Evolutionary conservation across 2,329 filamentous ascomycete species (phyloP).

Genomic region (Huntiella abstrusa): DNA sequence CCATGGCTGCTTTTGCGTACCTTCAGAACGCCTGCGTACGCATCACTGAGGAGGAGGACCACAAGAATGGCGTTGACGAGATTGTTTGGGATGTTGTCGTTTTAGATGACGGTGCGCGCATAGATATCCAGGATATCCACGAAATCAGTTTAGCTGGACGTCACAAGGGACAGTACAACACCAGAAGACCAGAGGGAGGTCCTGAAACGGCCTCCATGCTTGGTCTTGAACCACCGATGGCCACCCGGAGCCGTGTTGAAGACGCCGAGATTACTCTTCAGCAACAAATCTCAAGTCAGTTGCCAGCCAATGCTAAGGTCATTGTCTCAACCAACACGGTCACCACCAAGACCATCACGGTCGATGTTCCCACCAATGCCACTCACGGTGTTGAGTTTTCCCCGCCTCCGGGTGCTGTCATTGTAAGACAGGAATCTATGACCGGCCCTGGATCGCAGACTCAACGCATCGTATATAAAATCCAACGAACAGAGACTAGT

Average conservation of each 20-base stretch:
- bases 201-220: neutral
- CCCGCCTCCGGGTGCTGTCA: conserved; percentile 38
- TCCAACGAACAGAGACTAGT: conserved; percentile 32
- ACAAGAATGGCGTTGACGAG: conserved; percentile 31
- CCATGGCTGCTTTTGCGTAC: conserved; percentile 41
- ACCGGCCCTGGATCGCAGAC: conserved; percentile 9
- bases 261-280: conserved; percentile 23
- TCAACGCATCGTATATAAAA: conserved; percentile 37
- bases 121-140: conserved; percentile 27
- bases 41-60: conserved; percentile 29
- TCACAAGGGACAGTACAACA: conserved; percentile 12
- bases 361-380: conserved; percentile 34
- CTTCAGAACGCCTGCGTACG: conserved; percentile 38
- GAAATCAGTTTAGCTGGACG: conserved; percentile 20
- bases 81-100: conserved; percentile 50
- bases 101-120: conserved; percentile 35
- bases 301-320: conserved; percentile 37
- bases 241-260: conserved; percentile 7
- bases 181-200: neutral
- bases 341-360: conserved; percentile 44
- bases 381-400: conserved; percentile 25
- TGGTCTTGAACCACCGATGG: conserved; percentile 1
- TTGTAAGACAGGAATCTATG: conserved; percentile 29
- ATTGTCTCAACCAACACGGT: conserved; percentile 40
- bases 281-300: conserved; percentile 33